Conservation (phyloP, 2,329 filamentous ascomycete species). For the Sclerotinia nivalis region DNA sequence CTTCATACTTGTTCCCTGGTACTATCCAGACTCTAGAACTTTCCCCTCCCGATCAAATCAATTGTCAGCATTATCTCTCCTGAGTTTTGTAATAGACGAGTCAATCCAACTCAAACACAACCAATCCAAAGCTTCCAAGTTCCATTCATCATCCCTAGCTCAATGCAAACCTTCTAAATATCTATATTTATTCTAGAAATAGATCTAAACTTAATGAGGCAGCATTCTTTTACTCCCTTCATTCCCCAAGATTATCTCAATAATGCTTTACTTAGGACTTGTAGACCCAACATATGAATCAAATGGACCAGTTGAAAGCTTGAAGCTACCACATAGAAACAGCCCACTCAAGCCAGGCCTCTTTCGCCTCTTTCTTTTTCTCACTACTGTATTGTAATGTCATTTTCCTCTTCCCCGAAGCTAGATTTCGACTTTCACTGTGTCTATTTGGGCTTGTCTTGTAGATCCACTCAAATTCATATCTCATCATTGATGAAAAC, state of each 20-base stretch:
- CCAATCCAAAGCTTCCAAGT: constrained; percentile 1
- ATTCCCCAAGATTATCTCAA: neutral
- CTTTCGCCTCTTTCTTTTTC: neutral
- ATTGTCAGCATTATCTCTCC: constrained; percentile 2
- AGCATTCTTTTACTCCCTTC: neutral
- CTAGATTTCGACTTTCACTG: neutral
- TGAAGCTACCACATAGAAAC: neutral
- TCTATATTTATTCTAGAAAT: neutral
- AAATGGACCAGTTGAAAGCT: neutral
- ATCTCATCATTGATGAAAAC: constrained; percentile 7
- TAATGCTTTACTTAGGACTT: too few species aligned
- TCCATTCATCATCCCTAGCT: neutral
- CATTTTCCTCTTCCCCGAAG: neutral
- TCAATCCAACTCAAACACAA: constrained; percentile 6
- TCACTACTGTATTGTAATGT: neutral
- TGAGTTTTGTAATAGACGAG: neutral
- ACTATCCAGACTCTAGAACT: constrained; percentile 4
- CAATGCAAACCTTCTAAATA: neutral
- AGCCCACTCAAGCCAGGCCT: neutral
- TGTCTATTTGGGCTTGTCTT: neutral
- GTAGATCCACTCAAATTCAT: constrained; percentile 4
- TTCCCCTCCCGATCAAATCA: constrained; percentile 15
- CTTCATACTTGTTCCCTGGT: neutral
- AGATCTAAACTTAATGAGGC: neutral
- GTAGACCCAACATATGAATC: neutral